Evolutionary conservation across 129 eudicot genomes (phyloP).

Genomic region (Arctium minus): DNA sequence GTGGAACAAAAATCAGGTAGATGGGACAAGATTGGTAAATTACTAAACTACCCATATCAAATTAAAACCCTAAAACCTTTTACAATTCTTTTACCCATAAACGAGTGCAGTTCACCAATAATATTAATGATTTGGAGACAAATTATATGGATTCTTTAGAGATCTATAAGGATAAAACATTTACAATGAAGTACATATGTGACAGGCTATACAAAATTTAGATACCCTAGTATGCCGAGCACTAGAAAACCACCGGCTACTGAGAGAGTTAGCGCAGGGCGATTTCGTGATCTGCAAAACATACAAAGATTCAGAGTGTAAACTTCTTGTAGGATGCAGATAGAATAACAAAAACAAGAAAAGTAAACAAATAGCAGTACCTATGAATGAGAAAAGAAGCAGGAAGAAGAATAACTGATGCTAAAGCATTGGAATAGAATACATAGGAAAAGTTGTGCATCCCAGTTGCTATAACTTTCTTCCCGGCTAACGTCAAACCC

Average conservation of each 20-base stretch:
- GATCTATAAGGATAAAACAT: background rate
- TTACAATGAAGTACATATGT: slow-evolving; percentile 1
- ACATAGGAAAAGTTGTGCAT: slow-evolving; percentile 53
- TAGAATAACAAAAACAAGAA: background rate
- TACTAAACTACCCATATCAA: background rate
- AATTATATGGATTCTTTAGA: background rate
- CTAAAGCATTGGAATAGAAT: slow-evolving; percentile 46
- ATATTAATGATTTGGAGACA: background rate
- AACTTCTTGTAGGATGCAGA: background rate
- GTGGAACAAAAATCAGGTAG: background rate
- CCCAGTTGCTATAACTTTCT: slow-evolving; percentile 49
- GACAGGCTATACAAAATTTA: background rate
- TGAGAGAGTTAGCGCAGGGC: slow-evolving; percentile 30
- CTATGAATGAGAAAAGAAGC: slow-evolving; percentile 36
- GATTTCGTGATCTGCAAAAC: slow-evolving; percentile 36
- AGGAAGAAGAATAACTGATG: slow-evolving; percentile 44
- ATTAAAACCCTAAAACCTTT: background rate
- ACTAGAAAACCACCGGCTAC: slow-evolving; percentile 43
- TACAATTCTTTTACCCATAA: background rate
- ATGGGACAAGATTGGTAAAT: background rate
- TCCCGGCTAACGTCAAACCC: slow-evolving; percentile 40
- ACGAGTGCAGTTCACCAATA: background rate
- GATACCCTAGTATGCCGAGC: slow-evolving; percentile 58
- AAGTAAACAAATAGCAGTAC: background rate
- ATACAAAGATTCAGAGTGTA: background rate